Base-by-base conservation (phyloP, 176 grass and related monocot species). In the Sorghum bicolor region DNA sequence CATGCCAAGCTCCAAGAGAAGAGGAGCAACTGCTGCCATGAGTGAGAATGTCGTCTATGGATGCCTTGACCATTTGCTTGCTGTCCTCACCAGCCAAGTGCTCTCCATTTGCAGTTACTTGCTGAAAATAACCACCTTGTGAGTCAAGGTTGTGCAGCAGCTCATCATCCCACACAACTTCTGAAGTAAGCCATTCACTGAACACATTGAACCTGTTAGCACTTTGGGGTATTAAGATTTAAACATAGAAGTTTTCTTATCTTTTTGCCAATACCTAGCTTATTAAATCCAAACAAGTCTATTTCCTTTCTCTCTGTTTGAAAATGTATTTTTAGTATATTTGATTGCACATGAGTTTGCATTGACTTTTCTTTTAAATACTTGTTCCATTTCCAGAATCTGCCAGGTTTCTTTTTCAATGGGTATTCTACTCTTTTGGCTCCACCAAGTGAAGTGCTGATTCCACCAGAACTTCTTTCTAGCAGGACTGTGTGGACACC, bases 381-480 rank as follows among this genome's bases (percentile, higher is more conserved):
- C 4, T 3, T 81, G 36, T 37, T 89, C 20, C 73, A 83, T 91
- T 86, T 86, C 78, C 89, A 97, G 94, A 50, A 78, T 77, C 47
- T 52, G 48, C 48, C 79, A 44, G 63, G 67, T 86, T 24, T 85
- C 10, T 66, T 19, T 38, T 90, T 48, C 34, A 83, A 69, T 78
- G 72, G 89, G 55, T 97, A 90, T 79, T 91, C 94, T 50, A 94
- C 89, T 71, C 85, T 92, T 34, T 68, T 89, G 45, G 81, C 89
- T 79, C 91, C 88, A 75, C 50, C 45, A 80, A 93, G 75, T 69
- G 86, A 87, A 80, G 86, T 57, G n/a, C 22, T 90, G 47, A 92
- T 94, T 86, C 94, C 94, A 61, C 91, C 79, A 5, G 94, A 97
- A 83, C 67, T 97, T 77, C 75, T 97, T 58, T 90, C 91, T 20